A percentile compares a stretch with the other conserved stretches of the same genome.
phyloP scores from a whole-genome alignment of 805 yeast species.

The Wickerhamomyces bovis region DNA sequence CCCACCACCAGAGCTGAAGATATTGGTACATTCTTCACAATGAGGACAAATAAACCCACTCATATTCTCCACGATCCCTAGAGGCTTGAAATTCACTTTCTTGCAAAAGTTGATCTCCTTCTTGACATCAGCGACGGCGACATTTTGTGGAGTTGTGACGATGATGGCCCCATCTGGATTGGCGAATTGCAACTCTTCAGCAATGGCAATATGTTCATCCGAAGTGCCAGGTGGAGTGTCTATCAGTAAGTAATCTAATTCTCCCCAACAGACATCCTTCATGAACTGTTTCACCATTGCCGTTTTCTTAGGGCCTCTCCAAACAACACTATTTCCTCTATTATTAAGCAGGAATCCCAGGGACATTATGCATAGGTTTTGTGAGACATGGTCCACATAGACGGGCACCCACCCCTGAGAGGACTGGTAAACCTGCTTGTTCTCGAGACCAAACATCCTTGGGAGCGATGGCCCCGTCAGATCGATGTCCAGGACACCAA shows the following conservation, averaged over 20 bases:
- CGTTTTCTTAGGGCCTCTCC: slow-evolving; percentile 98
- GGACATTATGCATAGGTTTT: slow-evolving; percentile 55
- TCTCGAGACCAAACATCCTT: slow-evolving; percentile 90
- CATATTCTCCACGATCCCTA: slow-evolving; percentile 95
- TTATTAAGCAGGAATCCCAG: slow-evolving; percentile 81
- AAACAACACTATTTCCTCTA: slow-evolving; percentile 86
- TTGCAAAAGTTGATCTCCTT: slow-evolving; percentile 90
- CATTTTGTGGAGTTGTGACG: slow-evolving; percentile 94
- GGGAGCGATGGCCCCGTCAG: slow-evolving; percentile 96
- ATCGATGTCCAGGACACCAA: slow-evolving; percentile 95
- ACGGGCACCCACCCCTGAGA: slow-evolving; percentile 93
- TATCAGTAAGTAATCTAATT: slow-evolving; percentile 66
- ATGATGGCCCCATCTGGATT: slow-evolving; percentile 88
- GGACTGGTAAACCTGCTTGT: slow-evolving; percentile 72
- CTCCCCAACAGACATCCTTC: slow-evolving; percentile 88
- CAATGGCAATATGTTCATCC: slow-evolving; percentile 95
- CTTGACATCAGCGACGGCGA: slow-evolving; percentile 89
- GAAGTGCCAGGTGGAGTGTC: slow-evolving; percentile 99
- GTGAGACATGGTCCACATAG: slow-evolving; percentile 22
- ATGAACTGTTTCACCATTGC: slow-evolving; percentile 96
- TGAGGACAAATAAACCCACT: slow-evolving; percentile 93
- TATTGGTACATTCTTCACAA: slow-evolving; percentile 87
- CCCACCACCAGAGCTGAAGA: slow-evolving; percentile 95
- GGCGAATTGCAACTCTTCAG: slow-evolving; percentile 72
- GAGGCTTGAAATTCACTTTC: slow-evolving; percentile 70